A percentile compares a stretch with the other conserved stretches of the same genome.
phyloP scores from a whole-genome alignment of 2,329 filamentous ascomycete species.

The Mycosphaerella sp. region DNA sequence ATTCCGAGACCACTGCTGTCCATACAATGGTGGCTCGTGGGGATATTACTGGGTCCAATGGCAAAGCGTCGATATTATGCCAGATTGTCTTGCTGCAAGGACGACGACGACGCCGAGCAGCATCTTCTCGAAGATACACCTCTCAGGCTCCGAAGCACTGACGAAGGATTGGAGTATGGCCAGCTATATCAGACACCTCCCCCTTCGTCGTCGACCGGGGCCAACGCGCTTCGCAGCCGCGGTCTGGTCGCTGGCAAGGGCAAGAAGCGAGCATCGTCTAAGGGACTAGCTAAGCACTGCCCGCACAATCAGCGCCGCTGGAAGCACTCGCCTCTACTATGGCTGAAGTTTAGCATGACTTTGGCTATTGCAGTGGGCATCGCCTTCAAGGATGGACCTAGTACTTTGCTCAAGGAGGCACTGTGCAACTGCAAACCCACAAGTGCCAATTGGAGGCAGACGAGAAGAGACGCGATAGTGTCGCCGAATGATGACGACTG shows the following conservation, averaged over 20 bases:
- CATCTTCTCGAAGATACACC: slow-evolving; percentile 12
- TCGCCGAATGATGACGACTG: slow-evolving; percentile 7
- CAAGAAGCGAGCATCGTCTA: slow-evolving; percentile 22
- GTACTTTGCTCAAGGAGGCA: slow-evolving; percentile 31
- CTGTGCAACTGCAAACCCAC: slow-evolving; percentile 13
- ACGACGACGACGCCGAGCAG: neutral
- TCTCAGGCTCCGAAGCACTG: neutral
- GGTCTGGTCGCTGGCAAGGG: slow-evolving; percentile 22
- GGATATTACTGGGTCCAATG: slow-evolving; percentile 32
- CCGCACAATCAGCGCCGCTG: slow-evolving; percentile 11
- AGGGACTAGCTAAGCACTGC: slow-evolving; percentile 14
- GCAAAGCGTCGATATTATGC: slow-evolving; percentile 30
- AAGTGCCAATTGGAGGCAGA: slow-evolving; percentile 11
- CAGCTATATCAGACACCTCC: slow-evolving; percentile 21
- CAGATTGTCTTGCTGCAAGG: neutral
- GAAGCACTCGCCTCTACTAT: slow-evolving; percentile 36
- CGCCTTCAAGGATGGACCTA: slow-evolving; percentile 43
- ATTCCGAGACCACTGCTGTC: slow-evolving; percentile 27
- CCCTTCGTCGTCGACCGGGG: slow-evolving; percentile 8
- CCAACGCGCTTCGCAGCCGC: slow-evolving; percentile 3
- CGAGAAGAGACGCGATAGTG: slow-evolving; percentile 9
- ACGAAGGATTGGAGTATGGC: slow-evolving; percentile 23
- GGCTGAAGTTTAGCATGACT: slow-evolving; percentile 45
- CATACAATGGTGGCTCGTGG: slow-evolving; percentile 34
- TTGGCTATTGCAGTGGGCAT: slow-evolving; percentile 45